Evolutionary conservation across 805 yeast species (phyloP).

Genomic region (Cyberlindnera lachancei): DNA sequence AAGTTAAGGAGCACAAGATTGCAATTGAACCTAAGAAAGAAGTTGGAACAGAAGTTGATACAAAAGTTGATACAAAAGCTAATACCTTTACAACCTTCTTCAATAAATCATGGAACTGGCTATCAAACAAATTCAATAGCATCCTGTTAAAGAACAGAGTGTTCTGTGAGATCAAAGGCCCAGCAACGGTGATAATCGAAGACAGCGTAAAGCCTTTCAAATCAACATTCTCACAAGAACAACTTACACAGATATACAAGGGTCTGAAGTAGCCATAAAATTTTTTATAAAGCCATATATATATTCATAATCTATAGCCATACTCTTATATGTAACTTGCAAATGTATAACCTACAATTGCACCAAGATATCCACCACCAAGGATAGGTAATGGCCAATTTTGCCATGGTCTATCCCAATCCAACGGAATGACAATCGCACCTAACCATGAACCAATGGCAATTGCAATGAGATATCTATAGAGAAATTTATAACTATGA

Average conservation of each 20-base stretch:
- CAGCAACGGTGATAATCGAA: constrained; percentile 25
- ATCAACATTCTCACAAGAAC: constrained; percentile 8
- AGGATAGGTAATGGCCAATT: constrained; percentile 88
- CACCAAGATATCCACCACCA: constrained; percentile 72
- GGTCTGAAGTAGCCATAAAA: constrained; percentile 4
- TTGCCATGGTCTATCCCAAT: constrained; percentile 98
- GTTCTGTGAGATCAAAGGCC: constrained; percentile 23
- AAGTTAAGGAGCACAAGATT: not conserved
- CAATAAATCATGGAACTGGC: constrained; percentile 8
- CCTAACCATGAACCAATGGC: constrained; percentile 84
- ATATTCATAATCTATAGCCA: not conserved
- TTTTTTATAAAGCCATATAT: not conserved
- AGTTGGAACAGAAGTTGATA: constrained; percentile 1
- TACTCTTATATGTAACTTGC: constrained; percentile 24
- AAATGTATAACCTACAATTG: constrained; percentile 48
- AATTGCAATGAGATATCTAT: constrained; percentile 27
- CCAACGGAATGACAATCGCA: constrained; percentile 88
- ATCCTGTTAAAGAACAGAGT: constrained; percentile 13
- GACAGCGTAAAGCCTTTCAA: constrained; percentile 4
- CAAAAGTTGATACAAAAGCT: constrained; percentile 2
- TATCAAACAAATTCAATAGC: constrained; percentile 9
- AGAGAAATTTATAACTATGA: too few species aligned
- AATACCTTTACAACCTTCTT: too few species aligned
- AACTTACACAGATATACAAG: constrained; percentile 11
- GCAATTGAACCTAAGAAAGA: not conserved